Base-by-base conservation (phyloP, 352 stramenopile genomes). In the Plasmopara halstedii region DNA sequence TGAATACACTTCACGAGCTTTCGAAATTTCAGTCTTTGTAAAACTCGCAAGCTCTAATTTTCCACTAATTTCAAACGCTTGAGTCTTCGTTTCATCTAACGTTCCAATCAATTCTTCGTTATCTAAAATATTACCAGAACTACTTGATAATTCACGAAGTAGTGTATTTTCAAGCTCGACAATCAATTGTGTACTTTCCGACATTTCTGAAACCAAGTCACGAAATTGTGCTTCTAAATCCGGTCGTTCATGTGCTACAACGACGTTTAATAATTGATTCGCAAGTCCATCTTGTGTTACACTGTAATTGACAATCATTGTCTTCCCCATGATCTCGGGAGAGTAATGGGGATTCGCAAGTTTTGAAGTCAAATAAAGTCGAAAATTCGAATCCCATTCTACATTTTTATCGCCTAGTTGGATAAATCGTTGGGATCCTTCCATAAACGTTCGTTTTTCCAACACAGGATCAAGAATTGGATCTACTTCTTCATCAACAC, bases 231-330 rank as follows among this genome's bases (percentile, higher is more conserved):
- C 83, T 60, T 97, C 92, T 0, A 98, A 56, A 49, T 98, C 92
- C 0, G 85, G 82, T 1, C 92, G 73, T 46, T 98, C 92, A 50
- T 97, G 88, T 0, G 66, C 88, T 4, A 98, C 92, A 3, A 98
- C 92, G 2, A 96, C 85, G 55, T 98, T 96, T 1, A 98, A 56
- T 14, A 98, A 72, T 46, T 98, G 92, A 57, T 97, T 95, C 0
- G 87, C 83, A 2, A 98, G 58, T 0, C 92, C 92, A 25, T 91
- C 73, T 42, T 96, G 83, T 0, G 92, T 97, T 6, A 98, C 92
- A 45, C 80, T 92, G 66, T 98, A 98, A 66, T 98, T 98, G 44
- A 98, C 90, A 35, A 97, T 95, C 87, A 96, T 97, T 0, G 89
- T 97, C 47, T 98, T 97, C 20, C 89, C 85, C 90, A 98, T 97